These are phyloP conservation scores for Bombardia bombarda DNA, from an alignment of 495 filamentous ascomycete species.

Conservation along the genomic window DNA sequence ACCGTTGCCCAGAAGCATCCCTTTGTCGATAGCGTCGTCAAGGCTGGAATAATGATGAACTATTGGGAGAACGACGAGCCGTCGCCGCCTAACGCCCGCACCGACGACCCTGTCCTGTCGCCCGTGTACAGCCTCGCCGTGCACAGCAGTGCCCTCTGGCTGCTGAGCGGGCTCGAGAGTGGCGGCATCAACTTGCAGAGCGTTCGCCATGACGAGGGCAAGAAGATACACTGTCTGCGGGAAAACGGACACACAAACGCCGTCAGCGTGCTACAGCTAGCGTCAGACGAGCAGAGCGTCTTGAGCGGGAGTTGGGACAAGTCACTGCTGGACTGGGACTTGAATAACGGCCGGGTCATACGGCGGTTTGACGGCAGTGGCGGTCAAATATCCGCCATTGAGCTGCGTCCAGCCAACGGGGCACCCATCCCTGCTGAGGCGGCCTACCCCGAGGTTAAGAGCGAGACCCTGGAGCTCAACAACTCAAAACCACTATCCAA, in stretches of 20 bases:
- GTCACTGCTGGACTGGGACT: conserved; percentile 85
- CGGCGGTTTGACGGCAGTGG: conserved; percentile 68
- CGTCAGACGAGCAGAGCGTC: conserved; percentile 77
- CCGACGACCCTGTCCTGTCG: conserved; percentile 54
- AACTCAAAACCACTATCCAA: conserved; percentile 40
- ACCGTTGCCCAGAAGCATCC: conserved; percentile 96
- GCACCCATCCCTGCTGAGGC: conserved; percentile 68
- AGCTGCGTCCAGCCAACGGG: conserved; percentile 70
- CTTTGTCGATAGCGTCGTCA: conserved; percentile 94
- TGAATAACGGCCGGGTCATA: conserved; percentile 75
- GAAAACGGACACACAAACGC: conserved; percentile 74
- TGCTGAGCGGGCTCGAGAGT: conserved; percentile 81
- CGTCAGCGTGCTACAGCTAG: conserved; percentile 77
- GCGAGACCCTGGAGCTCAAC: conserved; percentile 57
- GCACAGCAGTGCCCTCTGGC: conserved; percentile 83
- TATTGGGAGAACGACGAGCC: conserved; percentile 89
- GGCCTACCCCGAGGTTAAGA: conserved; percentile 45
- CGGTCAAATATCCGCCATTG: conserved; percentile 80
- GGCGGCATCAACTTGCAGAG: conserved; percentile 91
- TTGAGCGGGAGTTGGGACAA: conserved; percentile 97
- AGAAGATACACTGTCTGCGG: conserved; percentile 65
- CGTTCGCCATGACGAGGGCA: conserved; percentile 92
- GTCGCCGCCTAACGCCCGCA: conserved; percentile 28
- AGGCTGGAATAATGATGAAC: conserved; percentile 83
- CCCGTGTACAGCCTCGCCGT: conserved; percentile 92